Evolutionary conservation across 352 stramenopile genomes (phyloP), one percentile per base, ranked within the genome.

Genomic region (Albugo candida): DNA sequence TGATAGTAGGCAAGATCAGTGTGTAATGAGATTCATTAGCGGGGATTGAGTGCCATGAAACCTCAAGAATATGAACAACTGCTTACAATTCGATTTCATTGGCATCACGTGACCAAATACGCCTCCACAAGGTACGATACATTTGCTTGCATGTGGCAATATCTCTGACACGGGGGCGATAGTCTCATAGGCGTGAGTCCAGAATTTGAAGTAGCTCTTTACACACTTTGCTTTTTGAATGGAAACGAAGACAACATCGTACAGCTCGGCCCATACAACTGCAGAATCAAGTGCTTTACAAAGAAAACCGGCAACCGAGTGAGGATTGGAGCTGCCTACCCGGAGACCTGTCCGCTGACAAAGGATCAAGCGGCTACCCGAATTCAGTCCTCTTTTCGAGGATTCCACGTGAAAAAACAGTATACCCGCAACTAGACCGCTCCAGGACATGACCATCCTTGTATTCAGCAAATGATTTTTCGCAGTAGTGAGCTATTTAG

Each of bases 131-230:
- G 67, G 72, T 84, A 24, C 18, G 52, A 43, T n/a, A 11, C 1
- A 8, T 13, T 19, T 21, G 39, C 14, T 35, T 14, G 11, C n/a
- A 14, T 14, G 42, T 14, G 18, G 16, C 6, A 47, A 1, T 14
- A 31, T 18, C 24, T 31, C 24, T 31, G 24, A 31, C 8, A 8
- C 8, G 3, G 24, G 24, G n/a, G 21, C 36, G n/a, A 12, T 49
- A 85, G 77, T 48, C 84, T 97, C 36, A 89, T 97, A 45, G 92
- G 88, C 21, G 84, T 95, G 14, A 95, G 77, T 36, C 91, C 91
- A 3, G 92, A 97, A 59, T 97, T 97, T 42, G 92, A 97, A 62
- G 77, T 97, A 58, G 89, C 92, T 17, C 58, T 97, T n/a, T 97
- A 97, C 65, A 96, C 88, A 1, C 78, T 97, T 59, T 95, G 83